Conservation (phyloP, 2,329 filamentous ascomycete species). For the Cladorrhinum sp. region DNA sequence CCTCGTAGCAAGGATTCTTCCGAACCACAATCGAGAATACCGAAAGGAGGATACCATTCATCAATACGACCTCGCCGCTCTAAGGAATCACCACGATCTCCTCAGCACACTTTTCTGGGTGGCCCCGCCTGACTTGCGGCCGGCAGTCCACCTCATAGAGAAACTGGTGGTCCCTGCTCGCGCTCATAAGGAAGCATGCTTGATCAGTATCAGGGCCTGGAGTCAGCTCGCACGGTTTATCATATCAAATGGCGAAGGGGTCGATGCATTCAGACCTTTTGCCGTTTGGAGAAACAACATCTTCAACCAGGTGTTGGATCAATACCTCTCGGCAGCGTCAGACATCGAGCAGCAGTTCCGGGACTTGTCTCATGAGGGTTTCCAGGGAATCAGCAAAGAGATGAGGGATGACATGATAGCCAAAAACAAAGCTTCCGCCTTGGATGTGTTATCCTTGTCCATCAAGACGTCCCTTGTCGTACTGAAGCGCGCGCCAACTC, state of each 20-base stretch:
- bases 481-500: constrained; percentile 43
- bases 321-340: constrained; percentile 54
- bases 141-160: constrained; percentile 53
- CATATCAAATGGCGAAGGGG: constrained; percentile 43
- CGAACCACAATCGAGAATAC: constrained; percentile 64
- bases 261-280: constrained; percentile 47
- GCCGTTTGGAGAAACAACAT: constrained; percentile 56
- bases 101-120: constrained; percentile 66
- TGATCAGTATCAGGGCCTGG: constrained; percentile 64
- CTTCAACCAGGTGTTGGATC: constrained; percentile 55
- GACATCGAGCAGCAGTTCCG: constrained; percentile 56
- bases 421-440: constrained; percentile 50
- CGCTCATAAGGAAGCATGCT: constrained; percentile 64
- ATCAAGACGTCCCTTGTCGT: constrained; percentile 50
- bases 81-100: constrained; percentile 68
- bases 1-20: constrained; percentile 58
- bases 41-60: constrained; percentile 60
- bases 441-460: constrained; percentile 52
- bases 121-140: constrained; percentile 53
- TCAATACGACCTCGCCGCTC: constrained; percentile 59
- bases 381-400: constrained; percentile 41
- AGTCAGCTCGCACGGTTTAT: constrained; percentile 59
- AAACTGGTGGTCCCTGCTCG: constrained; percentile 56
- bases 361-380: constrained; percentile 44
- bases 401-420: constrained; percentile 49